Base-by-base conservation (phyloP, 164 flowering plant species). In the Stephania yunnanensis region DNA sequence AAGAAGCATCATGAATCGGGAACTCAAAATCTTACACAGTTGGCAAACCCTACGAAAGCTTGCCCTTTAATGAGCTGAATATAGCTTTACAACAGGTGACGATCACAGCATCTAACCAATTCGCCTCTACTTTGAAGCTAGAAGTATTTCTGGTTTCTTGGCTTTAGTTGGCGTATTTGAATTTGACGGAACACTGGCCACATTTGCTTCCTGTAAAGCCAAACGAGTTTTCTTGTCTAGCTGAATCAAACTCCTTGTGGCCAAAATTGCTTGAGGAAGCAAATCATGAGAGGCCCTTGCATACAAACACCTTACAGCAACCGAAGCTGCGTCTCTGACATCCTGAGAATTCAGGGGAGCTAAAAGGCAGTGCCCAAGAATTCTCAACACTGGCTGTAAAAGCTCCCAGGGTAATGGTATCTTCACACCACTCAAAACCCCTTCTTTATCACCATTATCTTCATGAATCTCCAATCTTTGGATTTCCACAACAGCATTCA, bases 331-430 rank as follows among this genome's bases (percentile, higher is more conserved):
- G 68, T 90, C 91, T 82, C 84, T 92, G 22, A 92, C 93, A 71
- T 95, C 97, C 55, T 89, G 85, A 0, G 85, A 53, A 79, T 84
- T 92, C 87, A 91, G 71, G 15, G 98, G 96, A 63, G 89, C 97
- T 76, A 95, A 78, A 73, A 95, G 80, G 76, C 99, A 95, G 72
- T 95, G 98, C 42, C 97, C 98, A 30, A 95, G 67, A 67, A 93
- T 92, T 75, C 98, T 87, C 84, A 93, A 69, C 29, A 87, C 74
- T 0, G 96, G 95, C 82, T 91, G 97, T 78, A 92, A 78, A 7
- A 95, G 84, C 84, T 95, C 99, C 99, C 97, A 95, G 5, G 99
- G 99, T 53, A 93, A 84, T 6, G 94, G 97, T 83, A 95, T 88
- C 71, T 93, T 91, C 10, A 75, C 74, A 11, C 91, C 93, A 67